Base-by-base conservation (phyloP, 1,284 basidiomycete species). In the Trichosporon faecale region DNA sequence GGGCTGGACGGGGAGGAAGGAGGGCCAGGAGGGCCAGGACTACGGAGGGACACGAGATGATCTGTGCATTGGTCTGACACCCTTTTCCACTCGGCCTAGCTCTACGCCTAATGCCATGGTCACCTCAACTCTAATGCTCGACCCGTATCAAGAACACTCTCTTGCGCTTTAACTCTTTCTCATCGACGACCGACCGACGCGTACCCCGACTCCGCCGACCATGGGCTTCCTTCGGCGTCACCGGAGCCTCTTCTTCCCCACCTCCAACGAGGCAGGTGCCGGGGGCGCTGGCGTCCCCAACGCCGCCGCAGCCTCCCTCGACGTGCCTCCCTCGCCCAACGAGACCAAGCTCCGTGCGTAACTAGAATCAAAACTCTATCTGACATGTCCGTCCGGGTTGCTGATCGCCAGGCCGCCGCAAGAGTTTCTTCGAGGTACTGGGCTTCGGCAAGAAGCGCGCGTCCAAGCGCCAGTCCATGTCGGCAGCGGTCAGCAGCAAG, bases 171-270 rank as follows among this genome's bases (percentile, higher is more conserved):
- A 29, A 61, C 57, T 61, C 57, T 61, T 61, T 61, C 57, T 29
- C 57, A 61, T 61, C 57, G 55, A 49, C n/a, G 11, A 5, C n/a
- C 18, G 44, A 46, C 44, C 44, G 12, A 44, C 37, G 5, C 37
- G 7, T 40, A 4, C 14, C 44, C 49, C 35, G 14, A 12, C 49
- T 52, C 23, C 21, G 11, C 27, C 57, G 27, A 61, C 57, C 57
- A 61, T 61, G 57, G 57, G 57, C 29, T 61, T 61, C 57, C 57
- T 61, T 61, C 57, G 57, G 57, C 57, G 57, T 33, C 57, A 61
- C 27, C 57, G 57, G 57, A 61, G 57, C 57, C 57, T 61, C 27
- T 61, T 61, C 57, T 61, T 61, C 57, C 57, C 57, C 57, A 31
- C 57, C 29, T 31, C 27, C 57, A 31, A 61, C 27, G 57, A 61